Percentiles rank a stretch among this genome's conserved stretches.
phyloP scores from a whole-genome alignment of 345 rosid genomes.

The Pelargonium nanum region DNA sequence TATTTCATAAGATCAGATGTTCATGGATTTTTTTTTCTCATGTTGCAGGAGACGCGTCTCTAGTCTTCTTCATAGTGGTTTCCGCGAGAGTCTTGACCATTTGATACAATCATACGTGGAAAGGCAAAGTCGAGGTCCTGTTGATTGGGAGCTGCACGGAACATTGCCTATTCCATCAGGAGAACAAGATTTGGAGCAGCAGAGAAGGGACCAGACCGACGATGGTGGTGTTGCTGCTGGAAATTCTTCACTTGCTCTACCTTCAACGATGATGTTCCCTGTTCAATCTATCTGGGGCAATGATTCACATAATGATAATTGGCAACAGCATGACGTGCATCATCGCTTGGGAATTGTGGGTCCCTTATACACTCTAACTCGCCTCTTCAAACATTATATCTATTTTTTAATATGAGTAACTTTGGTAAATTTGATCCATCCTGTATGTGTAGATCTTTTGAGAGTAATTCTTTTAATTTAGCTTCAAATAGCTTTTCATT shows the following conservation, averaged over 20 bases:
- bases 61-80: constrained; percentile 79
- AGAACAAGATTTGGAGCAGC: constrained; percentile 51
- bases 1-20: constrained; percentile 1
- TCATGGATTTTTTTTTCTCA: constrained; percentile 14
- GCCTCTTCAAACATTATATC: constrained; percentile 5
- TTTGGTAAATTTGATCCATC: background rate
- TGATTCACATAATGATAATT: constrained; percentile 34
- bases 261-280: constrained; percentile 38
- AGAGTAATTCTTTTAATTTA: background rate
- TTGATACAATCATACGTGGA: constrained; percentile 75
- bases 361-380: constrained; percentile 9
- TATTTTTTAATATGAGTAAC: background rate
- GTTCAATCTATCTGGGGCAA: constrained; percentile 59
- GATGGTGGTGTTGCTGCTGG: constrained; percentile 33
- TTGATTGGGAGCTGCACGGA: constrained; percentile 62
- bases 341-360: constrained; percentile 69
- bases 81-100: constrained; percentile 81
- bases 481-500: background rate
- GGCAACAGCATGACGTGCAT: constrained; percentile 58
- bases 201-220: constrained; percentile 33
- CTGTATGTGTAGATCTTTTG: background rate
- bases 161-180: constrained; percentile 33
- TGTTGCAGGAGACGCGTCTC: constrained; percentile 83
- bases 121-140: constrained; percentile 60
- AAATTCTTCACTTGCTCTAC: constrained; percentile 35